Percentiles rank a stretch among this genome's conserved stretches.
These are phyloP conservation scores for Zasmidium angulare DNA, from an alignment of 2,329 filamentous ascomycete genomes.

Conservation along the genomic window DNA sequence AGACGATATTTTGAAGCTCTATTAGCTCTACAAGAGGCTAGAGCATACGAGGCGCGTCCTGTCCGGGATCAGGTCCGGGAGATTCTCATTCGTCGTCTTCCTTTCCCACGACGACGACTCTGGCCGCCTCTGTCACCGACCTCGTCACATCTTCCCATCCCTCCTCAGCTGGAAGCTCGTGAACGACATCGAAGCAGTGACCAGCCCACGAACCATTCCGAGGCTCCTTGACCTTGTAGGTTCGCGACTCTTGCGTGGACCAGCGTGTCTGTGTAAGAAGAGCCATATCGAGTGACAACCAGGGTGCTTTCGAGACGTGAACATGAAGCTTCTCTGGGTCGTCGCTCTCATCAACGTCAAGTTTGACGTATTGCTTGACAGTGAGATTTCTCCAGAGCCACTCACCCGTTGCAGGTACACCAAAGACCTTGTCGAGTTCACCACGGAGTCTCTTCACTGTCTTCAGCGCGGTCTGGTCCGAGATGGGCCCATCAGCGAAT, in stretches of 20 bases:
- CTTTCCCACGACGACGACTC: not conserved
- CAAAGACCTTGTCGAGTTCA: not conserved
- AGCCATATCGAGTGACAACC: conserved; percentile 7
- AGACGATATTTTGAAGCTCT: too few relatives aligned
- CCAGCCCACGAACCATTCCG: conserved; percentile 8
- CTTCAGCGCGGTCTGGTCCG: too few relatives aligned
- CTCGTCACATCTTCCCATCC: not conserved
- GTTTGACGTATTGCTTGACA: conserved; percentile 4
- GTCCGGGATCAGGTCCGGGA: not conserved
- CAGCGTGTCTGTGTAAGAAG: conserved; percentile 9
- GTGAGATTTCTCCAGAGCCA: conserved; percentile 9
- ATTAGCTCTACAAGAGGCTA: too few relatives aligned
- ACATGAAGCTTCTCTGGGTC: not conserved
- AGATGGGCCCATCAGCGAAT: not conserved
- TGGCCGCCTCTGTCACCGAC: not conserved
- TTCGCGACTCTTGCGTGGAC: not conserved
- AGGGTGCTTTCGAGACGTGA: not conserved
- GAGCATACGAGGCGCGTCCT: not conserved
- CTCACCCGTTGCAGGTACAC: not conserved
- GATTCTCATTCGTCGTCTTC: not conserved
- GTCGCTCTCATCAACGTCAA: not conserved
- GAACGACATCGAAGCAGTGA: conserved; percentile 11
- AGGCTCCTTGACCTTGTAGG: not conserved
- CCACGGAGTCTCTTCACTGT: too few relatives aligned
- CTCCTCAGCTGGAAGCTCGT: not conserved